These are phyloP conservation scores for Pistacia integerrima DNA, from an alignment of 345 rosid genomes.

Conservation along the genomic window DNA sequence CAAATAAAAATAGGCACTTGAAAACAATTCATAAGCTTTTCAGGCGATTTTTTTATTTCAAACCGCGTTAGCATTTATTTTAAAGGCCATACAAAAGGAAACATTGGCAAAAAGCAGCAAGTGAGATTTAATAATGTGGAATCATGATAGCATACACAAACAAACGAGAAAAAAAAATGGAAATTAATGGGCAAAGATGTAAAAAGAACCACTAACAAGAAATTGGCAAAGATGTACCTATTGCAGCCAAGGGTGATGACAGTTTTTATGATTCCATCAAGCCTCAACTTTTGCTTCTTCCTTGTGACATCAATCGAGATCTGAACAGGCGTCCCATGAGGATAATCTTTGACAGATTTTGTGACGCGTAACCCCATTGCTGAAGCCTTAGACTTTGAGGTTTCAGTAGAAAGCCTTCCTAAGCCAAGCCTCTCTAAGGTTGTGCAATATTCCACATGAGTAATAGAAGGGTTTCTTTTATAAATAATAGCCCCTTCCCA, in stretches of 20 bases:
- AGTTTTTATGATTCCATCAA: conserved; percentile 60
- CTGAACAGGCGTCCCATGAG: conserved; percentile 89
- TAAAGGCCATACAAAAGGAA: neutral
- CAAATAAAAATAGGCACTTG: too few relatives aligned
- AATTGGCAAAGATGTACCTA: neutral
- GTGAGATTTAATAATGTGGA: neutral
- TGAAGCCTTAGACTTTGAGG: conserved; percentile 75
- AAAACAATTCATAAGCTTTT: neutral
- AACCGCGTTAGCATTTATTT: neutral
- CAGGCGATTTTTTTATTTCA: neutral
- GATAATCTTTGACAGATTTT: conserved; percentile 86
- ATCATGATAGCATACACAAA: neutral
- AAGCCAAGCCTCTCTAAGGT: conserved; percentile 97
- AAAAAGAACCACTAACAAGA: neutral
- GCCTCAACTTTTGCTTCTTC: conserved; percentile 78
- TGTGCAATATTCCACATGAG: conserved; percentile 84
- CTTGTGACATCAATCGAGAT: conserved; percentile 77
- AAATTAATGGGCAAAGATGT: conserved; percentile 2
- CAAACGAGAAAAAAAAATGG: neutral
- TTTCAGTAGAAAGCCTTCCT: conserved; percentile 59
- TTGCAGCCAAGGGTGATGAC: too few relatives aligned
- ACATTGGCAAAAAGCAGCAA: neutral
- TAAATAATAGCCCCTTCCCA: conserved; percentile 92
- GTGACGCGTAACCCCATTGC: conserved; percentile 83
- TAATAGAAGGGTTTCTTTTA: conserved; percentile 66